phyloP scores from a whole-genome alignment of 2,329 filamentous ascomycete species.

The Microsporum canis region DNA sequence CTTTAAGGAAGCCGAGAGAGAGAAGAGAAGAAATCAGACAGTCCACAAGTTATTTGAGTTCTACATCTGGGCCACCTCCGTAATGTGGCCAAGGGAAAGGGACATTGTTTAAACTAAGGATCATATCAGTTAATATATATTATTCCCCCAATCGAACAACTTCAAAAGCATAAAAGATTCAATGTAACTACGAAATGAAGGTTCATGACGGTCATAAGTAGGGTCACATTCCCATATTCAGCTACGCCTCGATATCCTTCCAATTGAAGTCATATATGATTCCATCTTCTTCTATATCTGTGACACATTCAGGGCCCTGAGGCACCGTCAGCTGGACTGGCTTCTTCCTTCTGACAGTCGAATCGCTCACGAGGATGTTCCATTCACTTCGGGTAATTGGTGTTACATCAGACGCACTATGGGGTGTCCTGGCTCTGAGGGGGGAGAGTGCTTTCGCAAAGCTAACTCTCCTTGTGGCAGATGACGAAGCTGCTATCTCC shows the following conservation, averaged over 20 bases:
- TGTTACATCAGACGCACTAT: conserved; percentile 34
- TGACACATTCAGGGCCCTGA: background rate
- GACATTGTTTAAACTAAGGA: too few species aligned
- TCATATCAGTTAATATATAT: background rate
- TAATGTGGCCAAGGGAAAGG: too few species aligned
- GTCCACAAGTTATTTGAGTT: too few species aligned
- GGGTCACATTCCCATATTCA: background rate
- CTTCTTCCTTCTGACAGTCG: background rate
- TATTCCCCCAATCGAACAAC: background rate
- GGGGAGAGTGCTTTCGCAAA: background rate
- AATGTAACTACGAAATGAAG: background rate
- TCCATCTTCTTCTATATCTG: conserved; percentile 1
- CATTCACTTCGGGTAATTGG: conserved; percentile 34
- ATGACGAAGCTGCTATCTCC: background rate
- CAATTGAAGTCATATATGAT: conserved; percentile 1
- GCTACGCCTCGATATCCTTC: background rate
- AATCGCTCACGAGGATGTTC: conserved; percentile 29
- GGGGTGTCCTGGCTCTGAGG: conserved; percentile 29
- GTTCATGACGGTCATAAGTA: background rate
- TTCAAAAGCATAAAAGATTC: background rate
- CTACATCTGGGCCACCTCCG: too few species aligned
- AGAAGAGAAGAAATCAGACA: too few species aligned
- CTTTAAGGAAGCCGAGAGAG: too few species aligned
- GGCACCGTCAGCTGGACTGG: background rate
- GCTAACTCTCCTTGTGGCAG: background rate